Conservation (phyloP, 2,329 filamentous ascomycete species). For the Apiospora saccharicola region DNA sequence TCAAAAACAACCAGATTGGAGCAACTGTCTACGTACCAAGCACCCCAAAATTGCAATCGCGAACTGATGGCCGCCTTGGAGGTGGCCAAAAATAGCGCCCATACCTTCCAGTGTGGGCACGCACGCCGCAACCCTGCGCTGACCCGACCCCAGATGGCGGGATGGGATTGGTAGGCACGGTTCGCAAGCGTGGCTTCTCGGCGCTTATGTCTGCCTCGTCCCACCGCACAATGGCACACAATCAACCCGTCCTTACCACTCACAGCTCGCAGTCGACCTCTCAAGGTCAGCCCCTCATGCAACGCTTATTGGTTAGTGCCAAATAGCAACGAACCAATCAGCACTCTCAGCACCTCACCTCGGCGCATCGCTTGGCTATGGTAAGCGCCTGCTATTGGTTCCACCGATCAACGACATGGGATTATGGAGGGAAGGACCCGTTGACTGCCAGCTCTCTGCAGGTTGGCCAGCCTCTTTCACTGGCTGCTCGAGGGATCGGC, state of each 20-base stretch:
- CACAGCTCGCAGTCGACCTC: not conserved
- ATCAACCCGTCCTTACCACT: not conserved
- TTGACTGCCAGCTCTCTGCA: conserved; percentile 40
- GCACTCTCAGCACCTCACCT: conserved; percentile 33
- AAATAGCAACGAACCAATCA: conserved; percentile 36
- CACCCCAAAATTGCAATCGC: not conserved
- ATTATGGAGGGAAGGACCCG: conserved; percentile 6
- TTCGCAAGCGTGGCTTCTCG: conserved; percentile 2
- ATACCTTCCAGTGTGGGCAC: not conserved
- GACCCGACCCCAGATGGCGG: not conserved
- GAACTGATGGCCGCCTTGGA: conserved; percentile 11
- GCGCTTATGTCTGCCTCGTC: conserved; percentile 20
- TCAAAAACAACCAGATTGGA: not conserved
- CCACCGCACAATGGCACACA: conserved; percentile 4
- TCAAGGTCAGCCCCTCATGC: not conserved
- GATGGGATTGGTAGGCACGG: conserved; percentile 2
- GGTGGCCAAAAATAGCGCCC: conserved; percentile 24
- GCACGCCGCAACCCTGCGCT: not conserved
- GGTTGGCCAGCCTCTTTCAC: conserved; percentile 38
- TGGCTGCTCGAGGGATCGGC: conserved; percentile 36
- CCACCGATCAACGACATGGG: conserved; percentile 30
- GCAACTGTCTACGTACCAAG: not conserved
- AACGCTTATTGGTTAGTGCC: conserved; percentile 6
- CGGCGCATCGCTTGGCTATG: conserved; percentile 41
- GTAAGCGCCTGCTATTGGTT: conserved; percentile 38